A percentile compares a stretch with the other conserved stretches of the same genome.
Conservation (phyloP, 345 rosid species). For the Cardiospermum halicacabum region DNA sequence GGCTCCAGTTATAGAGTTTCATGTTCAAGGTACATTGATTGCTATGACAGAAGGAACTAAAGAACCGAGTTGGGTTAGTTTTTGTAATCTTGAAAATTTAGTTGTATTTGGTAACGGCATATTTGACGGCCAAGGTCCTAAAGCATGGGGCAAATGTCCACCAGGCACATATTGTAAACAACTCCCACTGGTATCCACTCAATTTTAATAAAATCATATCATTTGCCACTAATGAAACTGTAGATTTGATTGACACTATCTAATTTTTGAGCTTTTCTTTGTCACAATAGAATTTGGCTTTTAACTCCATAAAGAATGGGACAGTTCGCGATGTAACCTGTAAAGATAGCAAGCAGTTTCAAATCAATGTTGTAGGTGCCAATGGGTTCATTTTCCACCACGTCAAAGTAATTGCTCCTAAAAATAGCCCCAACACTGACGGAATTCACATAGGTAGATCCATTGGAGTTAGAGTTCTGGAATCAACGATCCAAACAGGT, state of each 20-base stretch:
- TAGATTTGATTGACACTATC: no score
- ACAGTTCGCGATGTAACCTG: no score
- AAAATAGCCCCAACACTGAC: conserved; percentile 46
- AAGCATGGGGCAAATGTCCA: conserved; percentile 30
- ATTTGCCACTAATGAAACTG: no score
- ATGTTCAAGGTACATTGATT: conserved; percentile 34
- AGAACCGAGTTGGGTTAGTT: conserved; percentile 28
- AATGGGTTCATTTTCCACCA: conserved; percentile 30
- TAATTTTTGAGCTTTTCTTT: conserved; percentile 4
- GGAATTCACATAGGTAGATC: conserved; percentile 58
- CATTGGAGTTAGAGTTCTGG: conserved; percentile 16
- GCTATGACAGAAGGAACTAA: conserved; percentile 20
- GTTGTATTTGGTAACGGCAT: conserved; percentile 30
- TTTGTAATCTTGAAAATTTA: conserved; percentile 20
- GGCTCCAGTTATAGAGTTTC: conserved; percentile 25
- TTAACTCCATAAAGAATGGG: no score
- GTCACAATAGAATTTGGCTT: no score
- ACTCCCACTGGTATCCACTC: conserved; percentile 31
- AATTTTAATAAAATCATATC: no score
- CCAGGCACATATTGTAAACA: conserved; percentile 20
- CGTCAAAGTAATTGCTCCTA: conserved; percentile 35
- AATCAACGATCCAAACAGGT: conserved; percentile 31
- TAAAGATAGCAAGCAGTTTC: conserved; percentile 54
- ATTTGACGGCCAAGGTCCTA: conserved; percentile 43
- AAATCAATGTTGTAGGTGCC: conserved; percentile 33